Evolutionary conservation across 2,329 filamentous ascomycete genomes (phyloP), one percentile per base, ranked within the genome.

Genomic region (Clarireedia hainanense): DNA sequence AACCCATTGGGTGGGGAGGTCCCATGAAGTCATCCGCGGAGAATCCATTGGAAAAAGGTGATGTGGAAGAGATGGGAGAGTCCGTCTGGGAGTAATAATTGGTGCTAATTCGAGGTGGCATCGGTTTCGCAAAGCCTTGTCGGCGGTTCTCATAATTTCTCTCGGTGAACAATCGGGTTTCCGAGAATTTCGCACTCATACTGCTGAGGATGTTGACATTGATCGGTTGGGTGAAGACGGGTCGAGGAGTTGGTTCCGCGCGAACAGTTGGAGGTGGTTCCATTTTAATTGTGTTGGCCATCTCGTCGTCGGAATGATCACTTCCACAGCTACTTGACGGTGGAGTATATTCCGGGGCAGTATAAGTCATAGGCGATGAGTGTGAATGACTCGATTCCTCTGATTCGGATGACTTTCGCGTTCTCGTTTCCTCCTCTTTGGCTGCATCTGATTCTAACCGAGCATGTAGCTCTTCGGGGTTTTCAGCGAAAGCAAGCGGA

Each of bases 401-500:
- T 5, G 62, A 60, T 56, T 62, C 17, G 49, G 57, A 43, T 40
- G 53, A 39, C 62, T 57, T 26, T 64, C 43, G 17, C 14, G 26
- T n/a, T 5, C n/a, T 48, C n/a, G 26, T 17, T 30, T 42, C 36
- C 2, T 39, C 47, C 12, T 66, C 62, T 17, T 56, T 52, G 12
- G 61, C 58, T 47, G 59, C 54, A 7, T 43, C 40, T n/a, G n/a
- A n/a, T 47, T 76, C 76, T 10, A 85, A 70, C 65, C 83, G 78
- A 7, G 74, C 73, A 15, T 80, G 80, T 47, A 85, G 70, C 63
- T 81, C 79, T 14, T 73, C 72, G 65, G 84, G 73, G 56, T 80
- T 79, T 66, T 85, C 81, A 53, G 82, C 81, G 66, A 85, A 84
- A 26, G 81, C 74, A 2, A 50, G 82, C 71, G 67, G 84, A 75